These are phyloP conservation scores for Onygena corvina DNA, from an alignment of 2,329 filamentous ascomycete genomes.

Conservation along the genomic window DNA sequence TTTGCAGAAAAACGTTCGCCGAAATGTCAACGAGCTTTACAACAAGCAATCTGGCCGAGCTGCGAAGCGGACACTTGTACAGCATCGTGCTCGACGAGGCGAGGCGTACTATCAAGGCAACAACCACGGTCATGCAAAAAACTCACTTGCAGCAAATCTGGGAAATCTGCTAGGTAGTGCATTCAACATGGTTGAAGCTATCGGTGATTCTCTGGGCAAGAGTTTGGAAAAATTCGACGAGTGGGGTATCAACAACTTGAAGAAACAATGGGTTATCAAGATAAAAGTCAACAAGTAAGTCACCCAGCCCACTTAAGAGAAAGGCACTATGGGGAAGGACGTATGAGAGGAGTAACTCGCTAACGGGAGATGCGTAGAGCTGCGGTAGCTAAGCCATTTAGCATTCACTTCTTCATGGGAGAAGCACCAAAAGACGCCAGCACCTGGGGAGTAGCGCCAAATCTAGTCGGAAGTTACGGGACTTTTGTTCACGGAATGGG, in stretches of 20 bases:
- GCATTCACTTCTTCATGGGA: constrained; percentile 58
- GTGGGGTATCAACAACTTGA: constrained; percentile 23
- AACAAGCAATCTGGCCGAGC: constrained; percentile 24
- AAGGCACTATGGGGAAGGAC: too few species aligned
- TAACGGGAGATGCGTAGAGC: constrained; percentile 23
- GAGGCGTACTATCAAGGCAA: not conserved
- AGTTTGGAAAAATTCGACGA: constrained; percentile 15
- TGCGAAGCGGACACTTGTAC: constrained; percentile 19
- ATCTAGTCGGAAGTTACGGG: constrained; percentile 51
- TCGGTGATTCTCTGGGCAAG: constrained; percentile 13
- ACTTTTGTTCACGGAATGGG: constrained; percentile 32
- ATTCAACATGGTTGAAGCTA: constrained; percentile 12
- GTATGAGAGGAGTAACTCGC: not conserved
- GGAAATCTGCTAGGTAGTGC: constrained; percentile 9
- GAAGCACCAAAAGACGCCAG: constrained; percentile 34
- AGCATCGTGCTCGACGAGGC: constrained; percentile 14
- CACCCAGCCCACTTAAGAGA: not conserved
- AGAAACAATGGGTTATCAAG: constrained; percentile 54
- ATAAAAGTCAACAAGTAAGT: constrained; percentile 39
- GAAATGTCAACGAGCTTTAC: constrained; percentile 50
- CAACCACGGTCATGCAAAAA: not conserved
- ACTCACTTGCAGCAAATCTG: constrained; percentile 16
- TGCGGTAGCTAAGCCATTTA: constrained; percentile 50
- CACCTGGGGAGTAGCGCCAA: constrained; percentile 43
- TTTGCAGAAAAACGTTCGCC: constrained; percentile 34